Base-by-base conservation (phyloP, 2,329 filamentous ascomycete species). In the Cladorrhinum sp. region DNA sequence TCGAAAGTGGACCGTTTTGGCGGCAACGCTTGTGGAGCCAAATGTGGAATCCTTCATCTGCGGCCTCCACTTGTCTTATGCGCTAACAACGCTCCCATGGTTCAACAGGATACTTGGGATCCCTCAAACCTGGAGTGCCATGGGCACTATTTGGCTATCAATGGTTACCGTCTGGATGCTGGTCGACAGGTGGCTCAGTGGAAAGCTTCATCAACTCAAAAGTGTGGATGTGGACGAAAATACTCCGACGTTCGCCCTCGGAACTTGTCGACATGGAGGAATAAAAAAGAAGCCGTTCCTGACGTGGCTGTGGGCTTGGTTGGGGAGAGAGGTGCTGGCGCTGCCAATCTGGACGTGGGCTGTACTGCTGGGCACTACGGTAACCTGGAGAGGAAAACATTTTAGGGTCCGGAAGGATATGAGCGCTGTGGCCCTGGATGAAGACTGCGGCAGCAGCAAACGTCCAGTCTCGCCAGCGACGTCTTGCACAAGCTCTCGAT, bases 331-430 rank as follows among this genome's bases (percentile, higher is more conserved):
- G 75, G 65, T 85, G 0, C 79, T 97, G 8, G 93, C 95, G 0
- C 78, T 96, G 50, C 93, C 93, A 0, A 89, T 99, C 61, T 99
- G 95, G 95, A 78, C 85, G 0, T 92, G 89, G 85, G 95, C 95
- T 0, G 90, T 97, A 20, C 85, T 91, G 67, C 88, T 93, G n/a
- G 95, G 95, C 0, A 86, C 89, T 1, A 93, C 87, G 0, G 91
- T 99, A 0, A 85, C 85, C 56, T 99, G 95, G 96, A 81, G 95
- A 58, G 93, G 93, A 0, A 88, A 87, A 69, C 83, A 79, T 25
- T 98, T 98, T 72, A 85, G 84, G 68, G 93, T 98, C 1, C 85
- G 88, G 1, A 81, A 91, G 67, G 90, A 98, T 72, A 93, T 93
- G 81, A 90, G 87, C 55, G 93, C 96, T 1, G 77, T 80, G 4